Percentiles rank a stretch among this genome's conserved stretches.
Evolutionary conservation across 2,329 filamentous ascomycete genomes (phyloP).

Genomic region (Fusarium begoniae): DNA sequence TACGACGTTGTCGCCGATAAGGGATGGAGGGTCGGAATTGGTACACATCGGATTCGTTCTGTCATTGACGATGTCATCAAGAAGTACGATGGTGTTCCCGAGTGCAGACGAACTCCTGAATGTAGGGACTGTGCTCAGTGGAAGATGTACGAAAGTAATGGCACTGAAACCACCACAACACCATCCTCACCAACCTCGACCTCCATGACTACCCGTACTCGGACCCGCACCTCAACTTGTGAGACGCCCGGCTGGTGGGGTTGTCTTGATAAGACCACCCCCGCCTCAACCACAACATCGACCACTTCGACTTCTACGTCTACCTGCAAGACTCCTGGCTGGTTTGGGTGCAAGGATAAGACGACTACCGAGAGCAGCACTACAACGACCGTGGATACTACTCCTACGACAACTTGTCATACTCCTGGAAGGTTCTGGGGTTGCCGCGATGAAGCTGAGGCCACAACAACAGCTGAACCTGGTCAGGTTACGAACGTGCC

Average conservation of each 20-base stretch:
- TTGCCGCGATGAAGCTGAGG: slow-evolving; percentile 56
- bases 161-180: slow-evolving; percentile 77
- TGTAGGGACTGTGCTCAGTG: slow-evolving; percentile 92
- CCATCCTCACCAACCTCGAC: slow-evolving; percentile 58
- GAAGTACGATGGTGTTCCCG: slow-evolving; percentile 82
- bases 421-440: slow-evolving; percentile 67
- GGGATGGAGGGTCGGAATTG: slow-evolving; percentile 90
- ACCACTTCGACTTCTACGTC: slow-evolving; percentile 61
- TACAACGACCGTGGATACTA: slow-evolving; percentile 46
- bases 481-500: slow-evolving; percentile 41
- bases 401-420: slow-evolving; percentile 52
- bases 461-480: slow-evolving; percentile 47
- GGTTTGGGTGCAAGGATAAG: slow-evolving; percentile 71
- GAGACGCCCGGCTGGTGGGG: slow-evolving; percentile 95
- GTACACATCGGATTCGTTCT: slow-evolving; percentile 87
- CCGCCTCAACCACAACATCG: slow-evolving; percentile 50
- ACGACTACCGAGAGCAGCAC: slow-evolving; percentile 45
- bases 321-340: slow-evolving; percentile 70
- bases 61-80: slow-evolving; percentile 90
- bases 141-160: slow-evolving; percentile 96
- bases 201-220: slow-evolving; percentile 67
- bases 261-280: slow-evolving; percentile 73
- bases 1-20: slow-evolving; percentile 94
- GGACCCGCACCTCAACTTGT: slow-evolving; percentile 87
- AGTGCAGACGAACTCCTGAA: slow-evolving; percentile 78